Conservation (phyloP, 768 basidiomycete species). For the Leccinum ochraceum region DNA sequence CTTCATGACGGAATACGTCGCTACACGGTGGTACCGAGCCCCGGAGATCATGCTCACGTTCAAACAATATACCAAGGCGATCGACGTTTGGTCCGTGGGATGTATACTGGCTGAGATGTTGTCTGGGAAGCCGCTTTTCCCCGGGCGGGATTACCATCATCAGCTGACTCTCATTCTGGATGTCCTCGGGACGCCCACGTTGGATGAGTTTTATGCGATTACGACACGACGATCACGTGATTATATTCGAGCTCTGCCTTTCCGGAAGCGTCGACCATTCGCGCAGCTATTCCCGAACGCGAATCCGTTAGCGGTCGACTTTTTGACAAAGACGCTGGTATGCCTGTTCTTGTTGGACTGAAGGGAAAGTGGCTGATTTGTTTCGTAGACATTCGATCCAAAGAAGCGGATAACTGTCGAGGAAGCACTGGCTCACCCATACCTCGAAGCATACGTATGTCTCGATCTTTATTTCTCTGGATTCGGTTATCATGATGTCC, state of each 20-base stretch:
- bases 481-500: conserved; percentile 3
- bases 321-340: conserved; percentile 83
- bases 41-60: conserved; percentile 99
- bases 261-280: conserved; percentile 86
- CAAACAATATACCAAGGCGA: conserved; percentile 98
- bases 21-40: conserved; percentile 98
- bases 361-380: not conserved
- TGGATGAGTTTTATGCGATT: conserved; percentile 98
- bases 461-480: not conserved
- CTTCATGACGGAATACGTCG: conserved; percentile 98
- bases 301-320: conserved; percentile 73
- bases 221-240: conserved; percentile 90
- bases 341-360: conserved; percentile 15
- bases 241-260: conserved; percentile 93
- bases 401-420: conserved; percentile 96
- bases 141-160: conserved; percentile 95
- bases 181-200: conserved; percentile 92
- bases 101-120: conserved; percentile 96
- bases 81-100: conserved; percentile 86
- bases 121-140: conserved; percentile 95
- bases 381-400: conserved; percentile 86
- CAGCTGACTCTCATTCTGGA: conserved; percentile 95
- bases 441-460: conserved; percentile 87
- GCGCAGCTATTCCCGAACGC: conserved; percentile 88
- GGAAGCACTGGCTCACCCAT: conserved; percentile 92